phyloP scores from a whole-genome alignment of 2,329 filamentous ascomycete species.

The Clonostachys rosea region DNA sequence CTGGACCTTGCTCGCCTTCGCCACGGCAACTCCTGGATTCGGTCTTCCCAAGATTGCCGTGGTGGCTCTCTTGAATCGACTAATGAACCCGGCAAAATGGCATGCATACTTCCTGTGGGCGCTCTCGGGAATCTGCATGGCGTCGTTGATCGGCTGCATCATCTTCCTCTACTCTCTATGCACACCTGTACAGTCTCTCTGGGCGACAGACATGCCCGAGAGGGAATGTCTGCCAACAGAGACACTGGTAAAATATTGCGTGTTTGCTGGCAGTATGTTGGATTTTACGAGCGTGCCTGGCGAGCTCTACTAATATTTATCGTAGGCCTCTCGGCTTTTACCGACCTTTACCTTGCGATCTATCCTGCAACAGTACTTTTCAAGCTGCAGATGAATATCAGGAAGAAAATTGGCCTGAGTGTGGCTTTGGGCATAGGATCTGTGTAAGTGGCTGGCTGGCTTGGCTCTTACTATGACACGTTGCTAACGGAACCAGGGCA shows the following conservation, averaged over 20 bases:
- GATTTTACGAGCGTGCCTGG: no score
- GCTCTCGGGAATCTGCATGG: conserved; percentile 19
- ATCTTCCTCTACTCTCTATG: conserved; percentile 37
- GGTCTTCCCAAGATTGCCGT: conserved; percentile 34
- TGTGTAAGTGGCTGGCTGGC: conserved; percentile 14
- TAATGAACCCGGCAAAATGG: conserved; percentile 25
- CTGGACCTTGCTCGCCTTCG: conserved; percentile 28
- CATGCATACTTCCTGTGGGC: conserved; percentile 29
- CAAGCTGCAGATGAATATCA: conserved; percentile 25
- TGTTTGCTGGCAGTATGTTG: no score
- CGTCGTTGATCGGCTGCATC: conserved; percentile 20
- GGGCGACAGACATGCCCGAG: no score
- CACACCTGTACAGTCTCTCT: conserved; percentile 15
- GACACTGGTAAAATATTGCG: no score
- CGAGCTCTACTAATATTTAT: no score
- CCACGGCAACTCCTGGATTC: conserved; percentile 29
- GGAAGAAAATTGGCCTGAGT: conserved; percentile 32
- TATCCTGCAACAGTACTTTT: conserved; percentile 30
- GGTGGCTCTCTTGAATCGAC: conserved; percentile 26
- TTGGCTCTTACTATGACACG: no score
- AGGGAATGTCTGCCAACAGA: no score
- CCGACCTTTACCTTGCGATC: conserved; percentile 35
- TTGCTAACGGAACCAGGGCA: background rate
- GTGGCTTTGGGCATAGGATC: conserved; percentile 30
- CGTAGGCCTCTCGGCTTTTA: conserved; percentile 22